Evolutionary conservation across 495 filamentous ascomycete species (phyloP), one percentile per base, ranked within the genome.

Genomic region (Hypoxylon crocopeplum): DNA sequence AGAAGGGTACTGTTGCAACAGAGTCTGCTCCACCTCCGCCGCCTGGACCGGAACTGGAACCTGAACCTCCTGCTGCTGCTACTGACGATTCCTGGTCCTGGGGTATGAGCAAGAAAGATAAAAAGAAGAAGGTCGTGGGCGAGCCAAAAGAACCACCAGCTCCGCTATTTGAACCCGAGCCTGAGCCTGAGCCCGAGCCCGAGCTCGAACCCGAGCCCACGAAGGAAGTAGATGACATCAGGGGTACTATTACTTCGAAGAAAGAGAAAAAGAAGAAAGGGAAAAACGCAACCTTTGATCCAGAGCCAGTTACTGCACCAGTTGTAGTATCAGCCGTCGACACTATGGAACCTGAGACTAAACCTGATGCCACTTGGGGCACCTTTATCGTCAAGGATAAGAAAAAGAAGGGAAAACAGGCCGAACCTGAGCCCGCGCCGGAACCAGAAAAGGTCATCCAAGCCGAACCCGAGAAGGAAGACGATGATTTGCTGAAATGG

Each of bases 241-340:
- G 56, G 52, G 57, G 24, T 16, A 29, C 52, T 1, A 34, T 56
- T 5, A 44, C 50, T 13, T 65, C 68, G 39, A 58, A 59, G 29
- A 67, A 71, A 49, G 69, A 54, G 22, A 59, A 59, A 54, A 54
- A 69, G 46, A 61, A 63, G 37, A 42, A 16, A 33, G 61, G 61
- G 5, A 57, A 38, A 2, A 48, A 38, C 6, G 36, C 46, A 2
- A 48, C 56, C 3, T 21, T 48, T 0, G 66, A 69, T n/a, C 49
- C 63, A 4, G 50, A 56, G 25, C 57, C 65, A 36, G 13, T 40
- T 32, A 19, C 56, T 3, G 47, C 49, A 20, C 57, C 62, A 17
- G 22, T 40, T 21, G 30, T 33, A 10, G 25, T 29, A 34, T 3
- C 6, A 3, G 13, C 32, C 32, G 12, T 3, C 7, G 32, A 29